phyloP scores from a whole-genome alignment of 192 early-diverging fungal genomes.

The Chytriomyces sp. region DNA sequence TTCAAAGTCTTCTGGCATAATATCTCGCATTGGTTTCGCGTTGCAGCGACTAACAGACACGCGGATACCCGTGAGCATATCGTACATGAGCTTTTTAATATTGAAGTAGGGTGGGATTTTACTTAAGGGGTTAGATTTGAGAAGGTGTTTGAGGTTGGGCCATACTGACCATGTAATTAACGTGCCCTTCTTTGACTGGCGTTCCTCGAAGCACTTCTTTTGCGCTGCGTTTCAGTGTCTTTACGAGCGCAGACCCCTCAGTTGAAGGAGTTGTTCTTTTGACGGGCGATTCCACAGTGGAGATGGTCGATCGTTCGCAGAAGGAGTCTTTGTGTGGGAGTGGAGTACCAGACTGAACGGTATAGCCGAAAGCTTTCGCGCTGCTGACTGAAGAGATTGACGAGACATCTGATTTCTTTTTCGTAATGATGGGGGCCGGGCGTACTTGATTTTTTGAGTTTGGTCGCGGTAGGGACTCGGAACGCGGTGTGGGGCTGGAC shows the following conservation, averaged over 20 bases:
- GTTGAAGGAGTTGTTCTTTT: not conserved
- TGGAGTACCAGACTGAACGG: no score
- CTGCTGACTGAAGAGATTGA: not conserved
- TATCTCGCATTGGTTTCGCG: conserved; percentile 75
- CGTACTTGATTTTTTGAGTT: not conserved
- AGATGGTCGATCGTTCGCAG: no score
- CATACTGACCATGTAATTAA: conserved; percentile 73
- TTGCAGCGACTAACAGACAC: conserved; percentile 85
- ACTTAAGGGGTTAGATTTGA: no score
- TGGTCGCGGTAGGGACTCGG: not conserved
- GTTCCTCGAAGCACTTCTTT: not conserved
- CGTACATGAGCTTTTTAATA: conserved; percentile 89
- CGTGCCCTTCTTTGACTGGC: conserved; percentile 87
- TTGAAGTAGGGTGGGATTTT: not conserved
- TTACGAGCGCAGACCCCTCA: conserved; percentile 9
- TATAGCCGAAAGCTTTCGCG: not conserved
- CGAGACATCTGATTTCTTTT: conserved; percentile 2
- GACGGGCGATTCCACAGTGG: no score
- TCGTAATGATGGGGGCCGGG: not conserved
- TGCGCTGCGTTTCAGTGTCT: not conserved
- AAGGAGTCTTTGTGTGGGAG: no score
- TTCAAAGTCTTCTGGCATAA: conserved; percentile 79
- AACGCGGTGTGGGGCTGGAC: not conserved
- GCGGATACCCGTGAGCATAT: conserved; percentile 97
- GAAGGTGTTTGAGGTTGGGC: not conserved